Conservation (phyloP, 768 basidiomycete genomes). For the Lactarius trivialis region DNA sequence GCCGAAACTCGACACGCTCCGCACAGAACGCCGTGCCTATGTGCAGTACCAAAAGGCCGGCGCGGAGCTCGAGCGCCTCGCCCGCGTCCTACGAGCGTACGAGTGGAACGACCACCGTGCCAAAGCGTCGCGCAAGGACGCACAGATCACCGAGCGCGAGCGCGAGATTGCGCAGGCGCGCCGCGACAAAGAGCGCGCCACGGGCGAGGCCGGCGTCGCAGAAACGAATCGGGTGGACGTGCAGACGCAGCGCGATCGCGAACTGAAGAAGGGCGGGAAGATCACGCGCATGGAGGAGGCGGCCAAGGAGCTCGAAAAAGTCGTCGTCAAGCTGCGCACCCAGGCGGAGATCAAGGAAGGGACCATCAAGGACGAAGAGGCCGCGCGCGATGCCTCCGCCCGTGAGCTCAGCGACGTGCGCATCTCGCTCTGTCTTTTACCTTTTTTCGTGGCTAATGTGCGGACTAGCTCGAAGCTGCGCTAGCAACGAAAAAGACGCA, state of each 20-base stretch:
- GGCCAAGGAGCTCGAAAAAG: conserved; percentile 71
- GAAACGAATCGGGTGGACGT: conserved; percentile 65
- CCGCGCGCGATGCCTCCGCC: conserved; percentile 44
- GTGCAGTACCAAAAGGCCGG: conserved; percentile 86
- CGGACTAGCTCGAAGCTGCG: conserved; percentile 46
- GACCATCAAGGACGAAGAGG: conserved; percentile 74
- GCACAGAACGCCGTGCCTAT: conserved; percentile 82
- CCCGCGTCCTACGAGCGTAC: conserved; percentile 74
- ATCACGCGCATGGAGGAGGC: conserved; percentile 79
- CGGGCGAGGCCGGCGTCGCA: conserved; percentile 51
- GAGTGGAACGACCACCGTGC: conserved; percentile 71
- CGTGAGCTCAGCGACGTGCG: conserved; percentile 57
- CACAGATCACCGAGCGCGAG: conserved; percentile 46
- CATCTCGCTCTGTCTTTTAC: neutral
- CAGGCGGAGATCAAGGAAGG: conserved; percentile 77
- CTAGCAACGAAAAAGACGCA: conserved; percentile 54
- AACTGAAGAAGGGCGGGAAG: conserved; percentile 90
- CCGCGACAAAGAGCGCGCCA: conserved; percentile 43
- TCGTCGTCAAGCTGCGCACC: conserved; percentile 72
- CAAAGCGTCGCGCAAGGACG: conserved; percentile 48
- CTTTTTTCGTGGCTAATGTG: neutral
- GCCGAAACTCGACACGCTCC: conserved; percentile 88
- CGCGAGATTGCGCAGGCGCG: conserved; percentile 42
- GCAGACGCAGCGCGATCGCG: conserved; percentile 70
- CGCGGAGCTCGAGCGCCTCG: conserved; percentile 81